phyloP scores from a whole-genome alignment of 2,329 filamentous ascomycete species.

The Colletotrichum abscissum region DNA sequence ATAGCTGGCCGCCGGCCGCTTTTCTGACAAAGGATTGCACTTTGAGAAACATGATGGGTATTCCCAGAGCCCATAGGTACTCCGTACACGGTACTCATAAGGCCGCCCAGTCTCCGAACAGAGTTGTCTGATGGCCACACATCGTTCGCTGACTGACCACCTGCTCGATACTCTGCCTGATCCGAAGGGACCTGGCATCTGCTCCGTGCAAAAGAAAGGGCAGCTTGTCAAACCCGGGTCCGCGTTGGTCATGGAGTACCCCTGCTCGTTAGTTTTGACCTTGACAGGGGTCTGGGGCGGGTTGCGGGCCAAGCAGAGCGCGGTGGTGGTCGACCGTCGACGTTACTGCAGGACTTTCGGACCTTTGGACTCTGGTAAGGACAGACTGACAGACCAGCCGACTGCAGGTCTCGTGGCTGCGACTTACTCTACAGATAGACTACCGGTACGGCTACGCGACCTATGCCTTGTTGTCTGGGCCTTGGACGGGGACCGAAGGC shows the following conservation, averaged over 20 bases:
- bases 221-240: slow-evolving; percentile 26
- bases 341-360: slow-evolving; percentile 14
- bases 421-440: background rate
- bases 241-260: slow-evolving; percentile 19
- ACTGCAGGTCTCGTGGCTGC: slow-evolving; percentile 1
- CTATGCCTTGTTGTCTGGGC: background rate
- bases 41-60: background rate
- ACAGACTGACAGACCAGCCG: slow-evolving; percentile 11
- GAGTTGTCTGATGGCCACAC: background rate
- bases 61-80: background rate
- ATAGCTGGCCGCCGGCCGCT: background rate
- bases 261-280: slow-evolving; percentile 24
- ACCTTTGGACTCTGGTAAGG: background rate
- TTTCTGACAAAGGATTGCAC: background rate
- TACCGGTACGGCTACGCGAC: too few species aligned
- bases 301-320: background rate
- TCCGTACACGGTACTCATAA: too few species aligned
- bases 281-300: slow-evolving; percentile 18
- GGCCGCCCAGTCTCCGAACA: background rate
- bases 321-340: slow-evolving; percentile 1
- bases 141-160: background rate
- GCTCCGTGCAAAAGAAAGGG: slow-evolving; percentile 7
- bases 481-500: background rate
- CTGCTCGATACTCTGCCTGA: background rate
- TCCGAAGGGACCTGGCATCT: slow-evolving; percentile 5